Conservation (phyloP, 768 basidiomycete species). For the Rhodotorula paludigena region DNA sequence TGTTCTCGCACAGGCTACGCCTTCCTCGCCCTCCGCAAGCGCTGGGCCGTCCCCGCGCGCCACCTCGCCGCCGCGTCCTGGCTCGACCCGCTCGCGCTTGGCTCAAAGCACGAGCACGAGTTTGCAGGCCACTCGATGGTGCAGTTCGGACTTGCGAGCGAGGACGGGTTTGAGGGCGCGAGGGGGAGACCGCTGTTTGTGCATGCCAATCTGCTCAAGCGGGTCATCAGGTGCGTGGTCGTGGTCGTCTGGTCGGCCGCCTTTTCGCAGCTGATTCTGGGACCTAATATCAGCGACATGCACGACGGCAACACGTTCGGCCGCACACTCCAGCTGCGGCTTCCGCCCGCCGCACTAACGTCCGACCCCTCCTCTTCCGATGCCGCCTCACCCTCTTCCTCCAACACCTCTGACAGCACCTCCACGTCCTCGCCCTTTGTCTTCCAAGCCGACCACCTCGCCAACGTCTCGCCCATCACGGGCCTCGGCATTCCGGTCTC, state of each 20-base stretch:
- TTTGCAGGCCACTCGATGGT: conserved; percentile 46
- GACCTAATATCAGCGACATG: conserved; percentile 25
- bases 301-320: conserved; percentile 43
- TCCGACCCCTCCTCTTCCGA: conserved; percentile 11
- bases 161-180: no score
- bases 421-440: background rate
- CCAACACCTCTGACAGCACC: background rate
- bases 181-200: conserved; percentile 41
- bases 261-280: background rate
- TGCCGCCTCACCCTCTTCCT: background rate
- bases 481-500: conserved; percentile 41
- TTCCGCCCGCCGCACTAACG: background rate
- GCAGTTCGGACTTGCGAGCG: conserved; percentile 48
- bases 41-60: conserved; percentile 52
- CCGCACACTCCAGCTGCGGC: conserved; percentile 18
- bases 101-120: conserved; percentile 41
- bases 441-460: conserved; percentile 41
- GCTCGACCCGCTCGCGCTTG: conserved; percentile 40
- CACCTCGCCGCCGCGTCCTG: conserved; percentile 48
- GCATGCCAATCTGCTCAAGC: conserved; percentile 51
- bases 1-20: conserved; percentile 45
- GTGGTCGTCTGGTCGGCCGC: no score
- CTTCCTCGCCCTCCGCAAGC: conserved; percentile 49
- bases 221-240: conserved; percentile 36
- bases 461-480: conserved; percentile 42